Evolutionary conservation across 2,329 filamentous ascomycete species (phyloP), one percentile per base, ranked within the genome.

Genomic region (Xylaria sp.): DNA sequence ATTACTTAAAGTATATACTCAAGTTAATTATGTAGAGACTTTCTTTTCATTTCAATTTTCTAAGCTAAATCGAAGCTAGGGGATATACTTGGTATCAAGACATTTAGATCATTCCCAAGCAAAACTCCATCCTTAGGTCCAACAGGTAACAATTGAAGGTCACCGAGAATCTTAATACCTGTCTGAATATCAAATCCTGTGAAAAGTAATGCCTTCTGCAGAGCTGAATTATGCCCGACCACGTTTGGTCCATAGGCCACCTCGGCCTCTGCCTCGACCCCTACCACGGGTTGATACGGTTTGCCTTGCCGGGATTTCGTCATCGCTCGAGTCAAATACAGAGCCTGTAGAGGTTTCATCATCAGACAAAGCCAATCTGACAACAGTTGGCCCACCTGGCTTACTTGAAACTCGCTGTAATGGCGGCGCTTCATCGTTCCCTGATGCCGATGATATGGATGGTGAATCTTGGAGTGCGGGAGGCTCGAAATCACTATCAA

Each of bases 211-310:
- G 57, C 44, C 38, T 57, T 2, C 20, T 22, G 20, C 3, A 33
- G 15, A 25, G 5, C 10, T 38, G 80, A 27, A 57, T 85, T 59
- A 91, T 90, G 75, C 77, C 49, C 55, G 66, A 50, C 61, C 60
- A 51, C 61, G 65, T 61, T 59, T 63, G 10, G 66, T 17, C 61
- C 65, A 66, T 31, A 70, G 64, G 31, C 71, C 61, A 17, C 47
- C 53, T 56, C 63, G 42, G 33, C 66, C 69, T 36, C 72, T 66
- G 15, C 64, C 70, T 42, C 62, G 5, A 50, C 72, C 20, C 11
- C 65, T 53, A 60, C 87, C 69, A 84, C 85, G 2, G 78, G 84
- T 17, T 82, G 86, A 57, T 77, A 80, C 36, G 72, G 68, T 22
- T 39, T 39, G 42, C 54, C 29, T 67, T 3, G 62, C 60, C 1